phyloP scores from a whole-genome alignment of 495 filamentous ascomycete species.

The Polyplosphaeria fusca region DNA sequence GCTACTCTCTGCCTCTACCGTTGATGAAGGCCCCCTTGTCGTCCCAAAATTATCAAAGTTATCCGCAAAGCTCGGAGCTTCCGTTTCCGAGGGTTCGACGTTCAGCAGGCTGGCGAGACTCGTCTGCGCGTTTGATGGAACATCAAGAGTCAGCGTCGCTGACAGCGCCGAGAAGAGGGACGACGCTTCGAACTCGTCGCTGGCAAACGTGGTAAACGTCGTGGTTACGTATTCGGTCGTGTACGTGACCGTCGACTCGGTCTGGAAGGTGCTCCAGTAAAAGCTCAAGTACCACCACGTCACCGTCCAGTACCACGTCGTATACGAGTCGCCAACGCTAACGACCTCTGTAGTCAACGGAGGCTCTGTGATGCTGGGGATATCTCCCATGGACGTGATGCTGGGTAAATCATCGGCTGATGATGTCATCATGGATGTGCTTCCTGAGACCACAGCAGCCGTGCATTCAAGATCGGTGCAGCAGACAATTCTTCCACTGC shows the following conservation, averaged over 20 bases:
- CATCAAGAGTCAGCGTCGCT: slow-evolving; percentile 6
- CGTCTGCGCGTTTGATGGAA: slow-evolving; percentile 14
- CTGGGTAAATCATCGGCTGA: too few species aligned
- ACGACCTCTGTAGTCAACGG: too few species aligned
- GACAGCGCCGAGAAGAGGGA: slow-evolving; percentile 17
- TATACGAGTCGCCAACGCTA: neutral
- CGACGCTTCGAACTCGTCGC: slow-evolving; percentile 3
- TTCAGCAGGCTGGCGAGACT: neutral
- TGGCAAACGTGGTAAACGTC: slow-evolving; percentile 22
- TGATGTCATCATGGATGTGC: too few species aligned
- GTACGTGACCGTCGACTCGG: slow-evolving; percentile 10
- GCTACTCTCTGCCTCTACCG: too few species aligned
- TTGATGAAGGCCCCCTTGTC: too few species aligned
- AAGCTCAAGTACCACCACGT: slow-evolving; percentile 24
- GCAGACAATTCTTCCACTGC: slow-evolving; percentile 18
- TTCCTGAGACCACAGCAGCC: slow-evolving; percentile 18
- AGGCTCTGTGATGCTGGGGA: too few species aligned
- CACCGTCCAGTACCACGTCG: slow-evolving; percentile 23
- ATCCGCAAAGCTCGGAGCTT: neutral
- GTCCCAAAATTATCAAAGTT: too few species aligned
- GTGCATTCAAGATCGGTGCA: slow-evolving; percentile 24
- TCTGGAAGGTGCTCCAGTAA: slow-evolving; percentile 15
- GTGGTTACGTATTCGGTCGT: slow-evolving; percentile 15
- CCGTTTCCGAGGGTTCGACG: slow-evolving; percentile 5
- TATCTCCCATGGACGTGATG: too few species aligned